Base-by-base conservation (phyloP, 2,329 filamentous ascomycete genomes). In the Diplodia sapinea region DNA sequence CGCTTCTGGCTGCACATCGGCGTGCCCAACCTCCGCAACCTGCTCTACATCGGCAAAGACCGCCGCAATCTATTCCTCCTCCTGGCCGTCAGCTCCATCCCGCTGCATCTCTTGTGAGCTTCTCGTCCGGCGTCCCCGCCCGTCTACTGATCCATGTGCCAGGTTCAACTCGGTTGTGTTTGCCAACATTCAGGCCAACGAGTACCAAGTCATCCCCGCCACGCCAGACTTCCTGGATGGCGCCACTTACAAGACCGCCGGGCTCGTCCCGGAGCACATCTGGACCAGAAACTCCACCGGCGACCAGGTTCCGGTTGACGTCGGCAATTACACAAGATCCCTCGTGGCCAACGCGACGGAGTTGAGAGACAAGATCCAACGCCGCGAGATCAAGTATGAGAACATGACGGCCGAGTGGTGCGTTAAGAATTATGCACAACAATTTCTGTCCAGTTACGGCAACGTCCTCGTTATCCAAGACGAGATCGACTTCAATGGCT, bases 1-100 rank as follows among this genome's bases (percentile, higher is more conserved):
- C 73, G 77, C 1, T 74, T 70, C 17, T 82, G 79, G 79, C 72
- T 85, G 0, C 79, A 82, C 40, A 80, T 85, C 54, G 83, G 85
- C 0, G 72, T 83, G 2, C 74, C 79, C 7, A 82, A 80, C 40
- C 31, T 79, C 2, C 74, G 80, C 1, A 84, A 82, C 68, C 43
- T 82, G 17, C 57, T 49, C 23, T 62, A 65, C 11, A 73, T 77
- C 9, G 69, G 63, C 4, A 68, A 70, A 64, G 67, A 65, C n/a
- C 69, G 75, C 17, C 26, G 67, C 1, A n/a, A 71, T 0, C 61
- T 74, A 0, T 78, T 64, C n/a, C 20, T 66, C 20, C n/a, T 74
- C 1, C 66, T 79, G 5, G 74, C 70, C 0, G 13, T 77, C 0
- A 75, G 71, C 3, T 80, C 76, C 17, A 68, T 79, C 3, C 77